Evolutionary conservation across 768 basidiomycete species (phyloP), one percentile per base, ranked within the genome.

Genomic region (Termitomyces sp.): DNA sequence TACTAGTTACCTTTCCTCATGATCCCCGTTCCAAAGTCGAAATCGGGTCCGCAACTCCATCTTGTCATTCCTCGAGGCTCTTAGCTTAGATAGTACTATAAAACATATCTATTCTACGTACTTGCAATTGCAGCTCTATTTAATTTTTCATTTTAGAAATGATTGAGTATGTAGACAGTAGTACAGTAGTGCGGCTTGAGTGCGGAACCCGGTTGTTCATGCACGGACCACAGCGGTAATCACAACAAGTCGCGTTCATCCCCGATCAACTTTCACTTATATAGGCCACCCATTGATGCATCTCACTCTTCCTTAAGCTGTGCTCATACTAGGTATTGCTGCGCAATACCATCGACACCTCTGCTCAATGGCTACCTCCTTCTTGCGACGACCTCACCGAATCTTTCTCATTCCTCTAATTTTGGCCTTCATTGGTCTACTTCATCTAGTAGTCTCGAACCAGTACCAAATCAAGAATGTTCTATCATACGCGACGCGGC

Each of bases 401-500:
- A 38, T 68, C 11, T 58, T 78, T 29, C 53, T 77, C 50, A 54
- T 78, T 34, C 67, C 75, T 27, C 64, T 69, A 11, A 44, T 73
- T 23, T 31, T 78, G 56, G 63, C 73, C 51, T 53, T 63, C 37
- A 44, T 70, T 32, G 54, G 64, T 35, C 45, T 75, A 29, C 59
- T 80, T 40, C 78, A 77, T 59, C 62, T 70, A 45, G 61, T 75
- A 21, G 56, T 69, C 7, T 73, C 76, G 53, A 75, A 77, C 66
- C 76, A 75, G 40, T 77, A 81, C 62, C 80, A 82, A 63, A 73
- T 83, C 59, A 74, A 69, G 60, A 82, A 83, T 63, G 66, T 74
- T 10, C 62, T 84, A 10, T 83, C 82, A 3, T 83, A 82, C 63
- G 79, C 81, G 5, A 82, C 83, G 2, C 72, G 83, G 21, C 83